A percentile compares a stretch with the other conserved stretches of the same genome.
Evolutionary conservation across 306 rosid genomes (phyloP).

Genomic region (Trichosanthes cucumerina): DNA sequence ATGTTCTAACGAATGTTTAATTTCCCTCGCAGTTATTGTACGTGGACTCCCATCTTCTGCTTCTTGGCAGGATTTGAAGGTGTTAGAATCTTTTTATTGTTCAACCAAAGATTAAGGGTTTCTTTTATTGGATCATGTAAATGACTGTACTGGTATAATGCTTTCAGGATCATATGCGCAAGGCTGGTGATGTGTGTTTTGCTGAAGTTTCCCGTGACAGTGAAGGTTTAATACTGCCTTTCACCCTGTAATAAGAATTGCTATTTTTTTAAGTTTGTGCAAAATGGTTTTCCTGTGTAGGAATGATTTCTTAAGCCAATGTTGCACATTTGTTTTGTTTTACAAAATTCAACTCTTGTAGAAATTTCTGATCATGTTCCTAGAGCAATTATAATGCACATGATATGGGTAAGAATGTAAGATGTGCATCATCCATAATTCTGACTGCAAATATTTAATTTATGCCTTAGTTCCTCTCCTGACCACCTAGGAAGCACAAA

Average conservation of each 20-base stretch:
- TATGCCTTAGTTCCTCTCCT: not conserved
- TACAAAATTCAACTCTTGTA: not conserved
- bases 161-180: constrained; percentile 97
- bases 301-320: not conserved
- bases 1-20: not conserved
- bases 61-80: constrained; percentile 99
- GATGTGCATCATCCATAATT: not conserved
- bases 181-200: constrained; percentile 98
- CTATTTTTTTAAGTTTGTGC: not conserved
- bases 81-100: constrained; percentile 17
- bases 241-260: not conserved
- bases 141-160: constrained; percentile 3
- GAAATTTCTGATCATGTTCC: not conserved
- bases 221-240: constrained; percentile 42
- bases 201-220: constrained; percentile 97
- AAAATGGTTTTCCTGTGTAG: not conserved
- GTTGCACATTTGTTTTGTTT: not conserved
- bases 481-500: too few species aligned
- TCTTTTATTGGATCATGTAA: not conserved
- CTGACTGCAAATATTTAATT: not conserved
- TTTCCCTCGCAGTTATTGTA: constrained; percentile 59
- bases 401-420: not conserved
- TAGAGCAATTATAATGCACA: not conserved
- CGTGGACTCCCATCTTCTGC: constrained; percentile 99
- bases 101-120: not conserved